Evolutionary conservation across 1,139 yeast genomes (phyloP).

Genomic region (Pichia sp.): DNA sequence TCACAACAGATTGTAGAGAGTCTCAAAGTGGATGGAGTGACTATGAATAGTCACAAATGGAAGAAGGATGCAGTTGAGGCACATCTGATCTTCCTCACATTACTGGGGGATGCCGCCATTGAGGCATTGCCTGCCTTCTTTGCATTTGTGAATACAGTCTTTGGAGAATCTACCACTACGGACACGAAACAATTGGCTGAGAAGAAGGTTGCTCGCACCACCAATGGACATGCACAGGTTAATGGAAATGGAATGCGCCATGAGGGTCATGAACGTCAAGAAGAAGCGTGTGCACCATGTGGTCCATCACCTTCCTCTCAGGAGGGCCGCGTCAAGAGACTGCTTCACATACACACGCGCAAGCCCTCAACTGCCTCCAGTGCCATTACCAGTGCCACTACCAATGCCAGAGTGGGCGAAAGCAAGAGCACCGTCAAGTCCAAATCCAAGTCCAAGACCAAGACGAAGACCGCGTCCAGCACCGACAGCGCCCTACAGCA

Average conservation of each 20-base stretch:
- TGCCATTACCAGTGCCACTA: no score
- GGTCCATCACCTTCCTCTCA: no score
- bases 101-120: slow-evolving; percentile 57
- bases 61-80: slow-evolving; percentile 60
- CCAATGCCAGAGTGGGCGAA: no score
- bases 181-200: background rate
- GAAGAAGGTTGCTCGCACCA: no score
- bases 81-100: slow-evolving; percentile 68
- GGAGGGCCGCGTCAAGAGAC: no score
- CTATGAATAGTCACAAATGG: slow-evolving; percentile 25
- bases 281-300: slow-evolving; percentile 4
- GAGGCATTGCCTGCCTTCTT: slow-evolving; percentile 59
- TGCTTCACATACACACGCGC: no score
- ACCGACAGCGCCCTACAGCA: no score
- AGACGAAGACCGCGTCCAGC: background rate
- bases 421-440: background rate
- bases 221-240: no score
- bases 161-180: slow-evolving; percentile 20
- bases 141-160: slow-evolving; percentile 49
- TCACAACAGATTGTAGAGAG: slow-evolving; percentile 33
- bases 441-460: no score
- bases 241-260: no score
- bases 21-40: slow-evolving; percentile 17
- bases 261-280: background rate
- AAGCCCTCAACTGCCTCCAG: no score